Conservation (phyloP, 768 basidiomycete species). For the Daedaleopsis nitida region DNA sequence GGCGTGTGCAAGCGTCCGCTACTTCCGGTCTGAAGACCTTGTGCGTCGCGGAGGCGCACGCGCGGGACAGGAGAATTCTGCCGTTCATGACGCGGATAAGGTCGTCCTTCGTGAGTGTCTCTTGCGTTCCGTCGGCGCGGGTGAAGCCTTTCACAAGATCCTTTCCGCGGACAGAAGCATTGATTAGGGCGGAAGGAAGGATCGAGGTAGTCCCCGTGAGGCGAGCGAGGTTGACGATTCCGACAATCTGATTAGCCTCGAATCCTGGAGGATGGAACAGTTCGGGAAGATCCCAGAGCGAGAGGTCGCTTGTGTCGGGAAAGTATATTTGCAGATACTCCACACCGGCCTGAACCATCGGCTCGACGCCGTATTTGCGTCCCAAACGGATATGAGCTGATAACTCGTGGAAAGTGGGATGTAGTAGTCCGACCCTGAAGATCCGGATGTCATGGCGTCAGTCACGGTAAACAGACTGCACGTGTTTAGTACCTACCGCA, state of each 20-base stretch:
- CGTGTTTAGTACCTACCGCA: background rate
- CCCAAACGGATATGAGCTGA: background rate
- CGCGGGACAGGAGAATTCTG: background rate
- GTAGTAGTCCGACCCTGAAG: background rate
- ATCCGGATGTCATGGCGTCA: background rate
- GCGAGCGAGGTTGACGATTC: conserved; percentile 1
- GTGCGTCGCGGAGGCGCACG: background rate
- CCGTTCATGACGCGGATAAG: background rate
- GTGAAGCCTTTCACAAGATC: background rate
- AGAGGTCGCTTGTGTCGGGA: background rate
- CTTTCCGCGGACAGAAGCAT: background rate
- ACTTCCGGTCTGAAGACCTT: background rate
- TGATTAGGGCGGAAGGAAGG: background rate
- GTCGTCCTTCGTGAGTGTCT: background rate
- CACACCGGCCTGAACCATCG: background rate
- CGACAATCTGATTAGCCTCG: background rate
- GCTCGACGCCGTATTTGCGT: background rate
- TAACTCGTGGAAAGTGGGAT: background rate
- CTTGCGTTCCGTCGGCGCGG: background rate
- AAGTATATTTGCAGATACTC: background rate
- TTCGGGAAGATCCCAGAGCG: background rate
- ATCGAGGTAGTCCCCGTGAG: background rate
- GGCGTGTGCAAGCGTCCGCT: background rate
- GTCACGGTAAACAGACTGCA: too few relatives aligned
- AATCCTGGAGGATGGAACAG: background rate